These are phyloP conservation scores for Penicillium arizonense DNA, from an alignment of 495 filamentous ascomycete genomes.

Conservation along the genomic window DNA sequence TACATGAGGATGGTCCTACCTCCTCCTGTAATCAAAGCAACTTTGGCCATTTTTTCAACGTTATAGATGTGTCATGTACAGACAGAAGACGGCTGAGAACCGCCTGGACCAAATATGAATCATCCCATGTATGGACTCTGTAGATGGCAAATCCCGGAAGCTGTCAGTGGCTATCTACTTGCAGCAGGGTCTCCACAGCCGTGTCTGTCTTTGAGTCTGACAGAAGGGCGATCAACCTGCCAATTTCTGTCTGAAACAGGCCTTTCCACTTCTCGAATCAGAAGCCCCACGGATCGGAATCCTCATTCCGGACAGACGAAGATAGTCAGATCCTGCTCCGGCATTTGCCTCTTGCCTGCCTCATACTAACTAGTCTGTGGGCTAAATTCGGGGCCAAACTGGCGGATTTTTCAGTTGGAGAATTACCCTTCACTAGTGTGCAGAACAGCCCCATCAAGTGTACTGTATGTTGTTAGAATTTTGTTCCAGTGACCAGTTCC, in stretches of 20 bases:
- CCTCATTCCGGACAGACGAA: background rate
- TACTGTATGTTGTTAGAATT: too few relatives aligned
- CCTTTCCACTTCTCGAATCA: background rate
- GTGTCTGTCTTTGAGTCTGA: background rate
- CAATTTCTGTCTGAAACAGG: background rate
- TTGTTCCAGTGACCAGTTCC: background rate
- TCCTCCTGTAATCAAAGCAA: slow-evolving; percentile 23
- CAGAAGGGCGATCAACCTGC: background rate
- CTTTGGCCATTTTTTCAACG: slow-evolving; percentile 3
- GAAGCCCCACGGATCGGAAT: background rate
- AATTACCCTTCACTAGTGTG: too few relatives aligned
- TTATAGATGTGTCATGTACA: background rate
- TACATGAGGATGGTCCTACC: slow-evolving; percentile 4
- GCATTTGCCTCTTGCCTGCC: too few relatives aligned
- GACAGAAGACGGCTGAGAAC: too few relatives aligned
- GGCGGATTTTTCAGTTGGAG: background rate
- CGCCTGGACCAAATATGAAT: too few relatives aligned
- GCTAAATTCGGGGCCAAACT: too few relatives aligned
- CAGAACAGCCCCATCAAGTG: too few relatives aligned
- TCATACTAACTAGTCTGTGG: too few relatives aligned
- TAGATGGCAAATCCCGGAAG: too few relatives aligned
- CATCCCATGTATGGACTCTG: too few relatives aligned
- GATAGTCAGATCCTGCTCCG: background rate
- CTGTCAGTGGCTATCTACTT: too few relatives aligned
- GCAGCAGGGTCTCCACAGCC: background rate